A percentile compares a stretch with the other conserved stretches of the same genome.
Conservation (phyloP, 768 basidiomycete species). For the Suillus variegatus region DNA sequence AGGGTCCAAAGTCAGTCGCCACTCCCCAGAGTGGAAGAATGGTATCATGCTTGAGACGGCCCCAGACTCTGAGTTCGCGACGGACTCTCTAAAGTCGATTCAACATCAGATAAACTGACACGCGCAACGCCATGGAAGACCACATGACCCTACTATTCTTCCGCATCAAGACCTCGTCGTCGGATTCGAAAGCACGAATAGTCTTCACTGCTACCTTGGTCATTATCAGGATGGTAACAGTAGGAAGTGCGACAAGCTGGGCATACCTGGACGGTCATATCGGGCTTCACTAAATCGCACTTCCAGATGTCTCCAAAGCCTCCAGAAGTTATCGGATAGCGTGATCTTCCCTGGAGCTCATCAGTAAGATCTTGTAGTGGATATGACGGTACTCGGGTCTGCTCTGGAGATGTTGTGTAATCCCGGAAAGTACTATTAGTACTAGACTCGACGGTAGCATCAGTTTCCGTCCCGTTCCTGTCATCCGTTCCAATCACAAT, state of each 20-base stretch:
- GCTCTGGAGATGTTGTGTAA: conserved; percentile 60
- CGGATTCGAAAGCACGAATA: background rate
- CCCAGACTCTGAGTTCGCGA: background rate
- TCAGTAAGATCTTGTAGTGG: background rate
- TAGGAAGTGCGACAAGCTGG: background rate
- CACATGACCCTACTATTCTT: background rate
- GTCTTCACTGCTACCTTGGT: background rate
- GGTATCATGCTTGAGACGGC: background rate
- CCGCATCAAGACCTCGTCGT: background rate
- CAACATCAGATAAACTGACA: background rate
- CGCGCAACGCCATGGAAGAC: background rate
- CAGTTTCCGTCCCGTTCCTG: conserved; percentile 46
- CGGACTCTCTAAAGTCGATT: background rate
- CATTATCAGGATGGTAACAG: background rate
- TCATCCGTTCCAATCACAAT: conserved; percentile 45
- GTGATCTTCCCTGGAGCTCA: background rate
- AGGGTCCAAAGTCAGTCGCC: background rate
- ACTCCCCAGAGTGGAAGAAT: background rate
- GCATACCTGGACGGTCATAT: background rate
- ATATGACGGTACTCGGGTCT: conserved; percentile 43
- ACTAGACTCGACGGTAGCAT: conserved; percentile 44
- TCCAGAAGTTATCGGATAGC: background rate
- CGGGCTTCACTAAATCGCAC: background rate
- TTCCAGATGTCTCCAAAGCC: background rate
- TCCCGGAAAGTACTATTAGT: conserved; percentile 33